These are phyloP conservation scores for Albophoma yamanashiensis DNA, from an alignment of 2,329 filamentous ascomycete species.

Conservation along the genomic window DNA sequence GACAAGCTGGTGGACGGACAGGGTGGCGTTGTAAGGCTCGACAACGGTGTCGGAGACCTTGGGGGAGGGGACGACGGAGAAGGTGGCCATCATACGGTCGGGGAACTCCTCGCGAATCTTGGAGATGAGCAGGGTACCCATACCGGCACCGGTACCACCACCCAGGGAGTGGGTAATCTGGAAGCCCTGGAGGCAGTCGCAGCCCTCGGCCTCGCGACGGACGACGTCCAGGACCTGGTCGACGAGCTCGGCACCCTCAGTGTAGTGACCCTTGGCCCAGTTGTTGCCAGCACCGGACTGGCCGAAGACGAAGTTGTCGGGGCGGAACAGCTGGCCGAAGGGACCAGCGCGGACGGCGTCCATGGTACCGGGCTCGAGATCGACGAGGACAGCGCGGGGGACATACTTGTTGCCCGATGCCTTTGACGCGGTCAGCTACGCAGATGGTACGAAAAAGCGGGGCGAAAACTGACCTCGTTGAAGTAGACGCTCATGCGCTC, in stretches of 20 bases:
- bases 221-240: slow-evolving; percentile 98
- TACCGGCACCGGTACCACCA: slow-evolving; percentile 99
- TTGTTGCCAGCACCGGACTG: slow-evolving; percentile 99
- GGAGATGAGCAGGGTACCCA: slow-evolving; percentile 98
- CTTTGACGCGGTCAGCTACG: slow-evolving; percentile 30
- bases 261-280: slow-evolving; percentile 99
- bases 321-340: slow-evolving; percentile 98
- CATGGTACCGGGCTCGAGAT: slow-evolving; percentile 99
- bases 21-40: slow-evolving; percentile 98
- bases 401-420: slow-evolving; percentile 98
- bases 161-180: slow-evolving; percentile 99
- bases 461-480: slow-evolving; percentile 48
- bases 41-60: slow-evolving; percentile 99
- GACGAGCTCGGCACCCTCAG: slow-evolving; percentile 97
- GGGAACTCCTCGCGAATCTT: slow-evolving; percentile 99
- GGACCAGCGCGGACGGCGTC: slow-evolving; percentile 96
- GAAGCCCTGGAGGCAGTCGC: slow-evolving; percentile 99
- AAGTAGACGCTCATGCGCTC: slow-evolving; percentile 99
- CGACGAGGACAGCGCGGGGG: slow-evolving; percentile 96
- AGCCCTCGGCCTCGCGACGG: slow-evolving; percentile 96
- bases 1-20: slow-evolving; percentile 97
- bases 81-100: slow-evolving; percentile 99
- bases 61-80: slow-evolving; percentile 96
- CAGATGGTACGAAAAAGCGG: not conserved
- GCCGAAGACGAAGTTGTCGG: slow-evolving; percentile 99